These are phyloP conservation scores for Calocybe cyanea DNA, from an alignment of 768 basidiomycete genomes.

Conservation along the genomic window DNA sequence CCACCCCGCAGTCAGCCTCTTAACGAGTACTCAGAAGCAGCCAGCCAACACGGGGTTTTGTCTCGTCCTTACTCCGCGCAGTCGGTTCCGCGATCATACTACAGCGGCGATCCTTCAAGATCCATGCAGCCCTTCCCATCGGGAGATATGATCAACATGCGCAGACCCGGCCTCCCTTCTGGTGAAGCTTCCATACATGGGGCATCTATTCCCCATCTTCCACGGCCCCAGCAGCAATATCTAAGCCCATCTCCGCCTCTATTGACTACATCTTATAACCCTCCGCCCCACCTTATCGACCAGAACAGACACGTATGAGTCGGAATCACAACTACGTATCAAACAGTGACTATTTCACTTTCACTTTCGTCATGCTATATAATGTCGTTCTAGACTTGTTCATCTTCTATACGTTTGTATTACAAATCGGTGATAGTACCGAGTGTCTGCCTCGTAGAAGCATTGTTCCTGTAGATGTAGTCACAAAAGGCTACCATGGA, in stretches of 20 bases:
- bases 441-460: slow-evolving; percentile 1
- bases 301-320: not conserved
- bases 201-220: slow-evolving; percentile 2
- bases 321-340: too few species aligned
- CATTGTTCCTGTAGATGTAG: slow-evolving; percentile 15
- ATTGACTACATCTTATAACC: slow-evolving; percentile 25
- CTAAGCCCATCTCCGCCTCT: slow-evolving; percentile 22
- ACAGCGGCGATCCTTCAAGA: slow-evolving; percentile 14
- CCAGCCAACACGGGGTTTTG: slow-evolving; percentile 22
- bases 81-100: slow-evolving; percentile 22
- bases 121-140: slow-evolving; percentile 14
- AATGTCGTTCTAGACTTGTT: too few species aligned
- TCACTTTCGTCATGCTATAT: too few species aligned
- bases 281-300: slow-evolving; percentile 16
- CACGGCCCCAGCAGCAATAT: slow-evolving; percentile 13
- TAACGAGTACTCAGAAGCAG: slow-evolving; percentile 18
- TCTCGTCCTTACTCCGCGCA: slow-evolving; percentile 25
- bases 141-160: slow-evolving; percentile 11
- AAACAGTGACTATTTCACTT: too few species aligned
- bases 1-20: slow-evolving; percentile 11
- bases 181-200: slow-evolving; percentile 7
- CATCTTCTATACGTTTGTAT: too few species aligned
- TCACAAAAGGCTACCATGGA: slow-evolving; percentile 9
- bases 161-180: slow-evolving; percentile 9
- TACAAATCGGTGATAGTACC: slow-evolving; percentile 10